phyloP scores from a whole-genome alignment of 176 grass and related monocot genomes.

The Bonia amplexicaulis region DNA sequence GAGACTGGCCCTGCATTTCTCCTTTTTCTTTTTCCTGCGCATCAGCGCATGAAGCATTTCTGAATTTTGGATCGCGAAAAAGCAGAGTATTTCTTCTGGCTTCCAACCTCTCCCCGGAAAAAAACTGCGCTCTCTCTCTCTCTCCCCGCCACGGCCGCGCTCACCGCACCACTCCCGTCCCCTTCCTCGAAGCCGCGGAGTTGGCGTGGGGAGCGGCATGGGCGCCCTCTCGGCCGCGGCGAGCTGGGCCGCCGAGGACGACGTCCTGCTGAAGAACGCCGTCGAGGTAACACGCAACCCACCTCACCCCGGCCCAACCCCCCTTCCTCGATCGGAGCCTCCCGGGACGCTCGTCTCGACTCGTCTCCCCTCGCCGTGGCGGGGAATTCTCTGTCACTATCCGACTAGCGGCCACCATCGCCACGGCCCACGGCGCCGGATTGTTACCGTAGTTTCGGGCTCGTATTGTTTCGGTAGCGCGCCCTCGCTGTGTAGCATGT shows the following conservation, averaged over 20 bases:
- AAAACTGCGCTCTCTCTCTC: not conserved
- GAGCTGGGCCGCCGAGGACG: constrained; percentile 48
- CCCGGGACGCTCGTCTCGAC: not conserved
- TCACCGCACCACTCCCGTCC: not conserved
- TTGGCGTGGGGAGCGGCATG: constrained; percentile 10
- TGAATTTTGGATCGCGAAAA: not conserved
- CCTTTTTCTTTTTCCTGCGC: too few species aligned
- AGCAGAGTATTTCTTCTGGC: not conserved
- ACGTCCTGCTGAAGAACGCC: constrained; percentile 47
- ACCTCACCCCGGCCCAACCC: not conserved
- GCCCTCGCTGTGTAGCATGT: not conserved
- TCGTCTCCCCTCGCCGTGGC: not conserved
- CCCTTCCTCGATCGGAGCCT: not conserved
- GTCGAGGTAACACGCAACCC: constrained; percentile 39
- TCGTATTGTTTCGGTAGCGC: not conserved
- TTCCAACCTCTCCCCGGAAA: not conserved
- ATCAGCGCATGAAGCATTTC: too few species aligned
- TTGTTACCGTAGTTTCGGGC: not conserved
- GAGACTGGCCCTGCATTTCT: too few species aligned
- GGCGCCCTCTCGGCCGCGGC: constrained; percentile 9
- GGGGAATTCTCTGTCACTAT: not conserved
- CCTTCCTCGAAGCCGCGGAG: not conserved
- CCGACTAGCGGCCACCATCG: not conserved
- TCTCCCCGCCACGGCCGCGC: not conserved
- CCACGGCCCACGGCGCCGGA: not conserved